Evolutionary conservation across 2,329 filamentous ascomycete species (phyloP).

Genomic region (Trichoderma koningii): DNA sequence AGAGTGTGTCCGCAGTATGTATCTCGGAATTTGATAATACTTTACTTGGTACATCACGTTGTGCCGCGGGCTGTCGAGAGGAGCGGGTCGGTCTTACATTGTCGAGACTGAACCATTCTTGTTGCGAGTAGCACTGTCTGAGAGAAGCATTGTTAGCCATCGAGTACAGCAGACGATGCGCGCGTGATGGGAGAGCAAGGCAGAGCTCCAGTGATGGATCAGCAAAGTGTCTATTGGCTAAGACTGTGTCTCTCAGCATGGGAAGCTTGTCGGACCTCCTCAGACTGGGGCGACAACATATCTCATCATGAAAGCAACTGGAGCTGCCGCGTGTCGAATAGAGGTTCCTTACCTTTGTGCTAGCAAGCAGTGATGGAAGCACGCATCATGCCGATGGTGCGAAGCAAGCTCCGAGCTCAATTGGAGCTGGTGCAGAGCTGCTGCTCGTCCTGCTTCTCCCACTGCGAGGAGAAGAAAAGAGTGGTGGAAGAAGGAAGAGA

Average conservation of each 20-base stretch:
- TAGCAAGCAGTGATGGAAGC: not conserved
- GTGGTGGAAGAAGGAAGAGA: conserved; percentile 7
- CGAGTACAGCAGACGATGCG: not conserved
- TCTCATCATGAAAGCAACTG: conserved; percentile 43
- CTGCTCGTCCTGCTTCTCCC: not conserved
- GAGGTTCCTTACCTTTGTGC: conserved; percentile 7
- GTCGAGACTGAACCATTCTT: not conserved
- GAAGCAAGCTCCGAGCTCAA: not conserved
- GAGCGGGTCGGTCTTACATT: conserved; percentile 22
- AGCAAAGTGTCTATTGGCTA: conserved; percentile 57
- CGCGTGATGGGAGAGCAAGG: conserved; percentile 13
- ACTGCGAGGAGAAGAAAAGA: not conserved
- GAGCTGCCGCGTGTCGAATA: conserved; percentile 3
- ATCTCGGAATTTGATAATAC: conserved; percentile 52
- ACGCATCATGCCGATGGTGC: not conserved
- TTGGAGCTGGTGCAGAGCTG: conserved; percentile 9
- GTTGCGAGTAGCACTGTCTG: conserved; percentile 2
- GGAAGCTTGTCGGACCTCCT: conserved; percentile 51
- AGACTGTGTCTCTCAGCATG: conserved; percentile 55
- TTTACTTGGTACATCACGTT: conserved; percentile 42
- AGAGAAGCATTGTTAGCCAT: conserved; percentile 31
- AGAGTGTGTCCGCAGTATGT: conserved; percentile 43
- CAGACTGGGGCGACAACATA: conserved; percentile 54
- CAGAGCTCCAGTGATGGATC: conserved; percentile 38
- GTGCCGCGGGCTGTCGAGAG: conserved; percentile 27